A percentile compares a stretch with the other conserved stretches of the same genome.
Evolutionary conservation across 257 asterid genomes (phyloP).

Genomic region (Misopates orontium): DNA sequence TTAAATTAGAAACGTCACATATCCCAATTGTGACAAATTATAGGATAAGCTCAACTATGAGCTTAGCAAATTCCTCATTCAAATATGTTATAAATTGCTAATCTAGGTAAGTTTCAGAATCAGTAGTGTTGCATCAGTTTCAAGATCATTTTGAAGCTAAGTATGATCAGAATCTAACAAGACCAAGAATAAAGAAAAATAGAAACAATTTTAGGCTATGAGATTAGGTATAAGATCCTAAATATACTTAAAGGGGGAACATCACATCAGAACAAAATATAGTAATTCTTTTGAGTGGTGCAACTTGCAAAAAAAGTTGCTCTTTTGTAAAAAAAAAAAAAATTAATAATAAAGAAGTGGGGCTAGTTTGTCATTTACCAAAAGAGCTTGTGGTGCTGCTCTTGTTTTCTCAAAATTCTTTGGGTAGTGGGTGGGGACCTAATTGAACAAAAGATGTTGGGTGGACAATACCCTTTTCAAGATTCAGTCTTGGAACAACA

Average conservation of each 20-base stretch:
- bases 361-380: conserved; percentile 50
- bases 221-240: conserved; percentile 45
- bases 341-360: conserved; percentile 38
- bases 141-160: conserved; percentile 36
- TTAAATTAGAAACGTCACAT: too few relatives aligned
- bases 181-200: conserved; percentile 37
- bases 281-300: conserved; percentile 37
- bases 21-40: too few relatives aligned
- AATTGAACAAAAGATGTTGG: conserved; percentile 24
- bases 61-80: not conserved
- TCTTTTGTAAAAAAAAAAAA: conserved; percentile 34
- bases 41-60: too few relatives aligned
- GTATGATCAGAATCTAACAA: conserved; percentile 41
- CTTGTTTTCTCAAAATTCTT: conserved; percentile 30
- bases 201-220: conserved; percentile 15
- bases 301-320: conserved; percentile 49
- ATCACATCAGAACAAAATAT: conserved; percentile 43
- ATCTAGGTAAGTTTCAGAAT: conserved; percentile 19
- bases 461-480: conserved; percentile 24
- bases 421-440: conserved; percentile 42
- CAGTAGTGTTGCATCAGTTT: conserved; percentile 37
- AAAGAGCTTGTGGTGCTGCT: conserved; percentile 30
- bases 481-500: conserved; percentile 31
- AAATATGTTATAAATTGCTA: not conserved
- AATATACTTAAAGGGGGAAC: conserved; percentile 33